Percentiles rank a stretch among this genome's conserved stretches.
These are phyloP conservation scores for Parachaetomium inaequale DNA, from an alignment of 495 filamentous ascomycete genomes.

Conservation along the genomic window DNA sequence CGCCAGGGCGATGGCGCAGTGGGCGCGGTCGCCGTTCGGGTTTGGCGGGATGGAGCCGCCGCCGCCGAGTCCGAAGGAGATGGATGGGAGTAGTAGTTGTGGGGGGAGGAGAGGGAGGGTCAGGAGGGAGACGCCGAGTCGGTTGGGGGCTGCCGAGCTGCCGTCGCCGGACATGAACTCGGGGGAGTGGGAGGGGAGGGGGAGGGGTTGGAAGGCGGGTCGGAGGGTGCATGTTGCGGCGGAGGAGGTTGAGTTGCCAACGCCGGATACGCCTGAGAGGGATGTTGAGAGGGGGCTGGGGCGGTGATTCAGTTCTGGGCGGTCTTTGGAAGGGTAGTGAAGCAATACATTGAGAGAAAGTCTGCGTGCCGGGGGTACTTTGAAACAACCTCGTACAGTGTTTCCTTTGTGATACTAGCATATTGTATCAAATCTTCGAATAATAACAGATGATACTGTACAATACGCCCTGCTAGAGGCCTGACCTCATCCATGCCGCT, in stretches of 20 bases:
- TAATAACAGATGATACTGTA: too few relatives aligned
- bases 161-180: background rate
- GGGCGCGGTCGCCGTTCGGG: constrained; percentile 8
- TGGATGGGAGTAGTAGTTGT: background rate
- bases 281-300: constrained; percentile 6
- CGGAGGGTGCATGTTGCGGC: background rate
- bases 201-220: background rate
- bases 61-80: constrained; percentile 13
- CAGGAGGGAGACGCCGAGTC: background rate
- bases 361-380: too few relatives aligned
- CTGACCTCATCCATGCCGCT: too few relatives aligned
- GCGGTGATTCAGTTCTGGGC: too few relatives aligned
- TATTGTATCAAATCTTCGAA: too few relatives aligned
- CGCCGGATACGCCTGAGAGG: constrained; percentile 7
- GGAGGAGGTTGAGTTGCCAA: constrained; percentile 17
- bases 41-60: background rate
- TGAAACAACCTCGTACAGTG: too few relatives aligned
- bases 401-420: too few relatives aligned
- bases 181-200: background rate
- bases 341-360: too few relatives aligned
- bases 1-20: background rate
- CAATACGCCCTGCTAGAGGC: too few relatives aligned
- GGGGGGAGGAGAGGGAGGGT: background rate
- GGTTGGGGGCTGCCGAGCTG: constrained; percentile 2
- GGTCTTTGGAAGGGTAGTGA: too few relatives aligned